Percentiles rank a stretch among this genome's conserved stretches.
Conservation (phyloP, 2,329 filamentous ascomycete genomes). For the Fusarium scirpi region DNA sequence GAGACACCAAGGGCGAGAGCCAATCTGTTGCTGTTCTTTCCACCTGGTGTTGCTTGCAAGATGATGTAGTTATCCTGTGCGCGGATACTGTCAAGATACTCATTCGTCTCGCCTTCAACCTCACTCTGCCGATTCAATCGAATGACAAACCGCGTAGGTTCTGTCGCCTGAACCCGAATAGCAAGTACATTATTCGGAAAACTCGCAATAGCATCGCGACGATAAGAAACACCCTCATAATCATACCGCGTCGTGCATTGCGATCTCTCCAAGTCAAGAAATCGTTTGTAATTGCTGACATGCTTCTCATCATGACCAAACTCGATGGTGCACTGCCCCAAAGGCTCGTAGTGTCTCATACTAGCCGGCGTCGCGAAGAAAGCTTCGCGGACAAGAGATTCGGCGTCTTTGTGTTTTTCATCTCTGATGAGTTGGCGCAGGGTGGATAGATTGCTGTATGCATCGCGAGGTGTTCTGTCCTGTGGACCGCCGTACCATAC, state of each 20-base stretch:
- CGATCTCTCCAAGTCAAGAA: conserved; percentile 54
- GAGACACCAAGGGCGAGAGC: conserved; percentile 30
- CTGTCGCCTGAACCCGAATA: conserved; percentile 34
- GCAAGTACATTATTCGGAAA: conserved; percentile 55
- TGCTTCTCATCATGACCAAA: conserved; percentile 52
- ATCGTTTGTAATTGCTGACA: conserved; percentile 52
- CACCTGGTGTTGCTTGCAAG: conserved; percentile 41
- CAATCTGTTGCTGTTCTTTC: conserved; percentile 36
- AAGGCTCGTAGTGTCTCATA: conserved; percentile 50
- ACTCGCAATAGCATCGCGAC: conserved; percentile 57
- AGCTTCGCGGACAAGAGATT: conserved; percentile 37
- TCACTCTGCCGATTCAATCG: conserved; percentile 43
- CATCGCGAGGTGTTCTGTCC: conserved; percentile 55
- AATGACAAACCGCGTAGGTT: conserved; percentile 40
- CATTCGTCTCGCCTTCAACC: conserved; percentile 45
- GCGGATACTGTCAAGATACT: conserved; percentile 42
- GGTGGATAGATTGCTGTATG: conserved; percentile 26
- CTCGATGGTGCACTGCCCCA: conserved; percentile 52
- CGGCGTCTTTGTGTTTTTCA: conserved; percentile 41
- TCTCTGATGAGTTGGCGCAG: conserved; percentile 43
- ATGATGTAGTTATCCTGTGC: conserved; percentile 29
- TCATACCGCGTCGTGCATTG: conserved; percentile 54
- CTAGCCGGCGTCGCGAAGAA: conserved; percentile 45
- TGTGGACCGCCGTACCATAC: conserved; percentile 61
- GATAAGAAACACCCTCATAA: conserved; percentile 47